These are phyloP conservation scores for Eragrostis curvula DNA, from an alignment of 176 grass and related monocot species.

Conservation along the genomic window DNA sequence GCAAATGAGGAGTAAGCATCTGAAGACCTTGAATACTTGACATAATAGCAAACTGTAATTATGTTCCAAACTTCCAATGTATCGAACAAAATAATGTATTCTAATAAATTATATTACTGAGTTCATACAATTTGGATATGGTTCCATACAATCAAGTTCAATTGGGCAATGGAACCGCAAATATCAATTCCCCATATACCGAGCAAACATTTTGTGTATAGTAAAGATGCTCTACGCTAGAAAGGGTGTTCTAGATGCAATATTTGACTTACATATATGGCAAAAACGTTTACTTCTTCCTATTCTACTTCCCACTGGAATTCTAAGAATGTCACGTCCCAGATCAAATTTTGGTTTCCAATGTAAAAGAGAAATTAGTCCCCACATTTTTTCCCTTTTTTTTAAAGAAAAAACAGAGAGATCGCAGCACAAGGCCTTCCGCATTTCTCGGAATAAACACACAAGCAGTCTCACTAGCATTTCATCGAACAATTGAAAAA, in stretches of 20 bases:
- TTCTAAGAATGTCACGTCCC: background rate
- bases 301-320: background rate
- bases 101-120: background rate
- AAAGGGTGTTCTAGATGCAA: background rate
- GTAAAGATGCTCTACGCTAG: background rate
- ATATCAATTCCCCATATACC: background rate
- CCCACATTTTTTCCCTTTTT: background rate
- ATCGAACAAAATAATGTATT: constrained; percentile 10
- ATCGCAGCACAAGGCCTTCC: background rate
- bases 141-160: background rate
- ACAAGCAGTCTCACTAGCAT: background rate
- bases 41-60: no score
- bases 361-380: background rate
- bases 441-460: background rate
- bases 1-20: background rate
- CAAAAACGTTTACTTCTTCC: background rate
- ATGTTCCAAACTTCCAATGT: background rate
- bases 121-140: background rate
- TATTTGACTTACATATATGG: background rate
- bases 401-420: background rate
- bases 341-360: background rate
- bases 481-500: constrained; percentile 33
- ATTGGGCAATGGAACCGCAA: background rate
- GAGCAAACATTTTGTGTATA: background rate
- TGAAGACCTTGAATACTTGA: background rate